phyloP scores from a whole-genome alignment of 495 filamentous ascomycete species.

The Penicillium bovifimosum region DNA sequence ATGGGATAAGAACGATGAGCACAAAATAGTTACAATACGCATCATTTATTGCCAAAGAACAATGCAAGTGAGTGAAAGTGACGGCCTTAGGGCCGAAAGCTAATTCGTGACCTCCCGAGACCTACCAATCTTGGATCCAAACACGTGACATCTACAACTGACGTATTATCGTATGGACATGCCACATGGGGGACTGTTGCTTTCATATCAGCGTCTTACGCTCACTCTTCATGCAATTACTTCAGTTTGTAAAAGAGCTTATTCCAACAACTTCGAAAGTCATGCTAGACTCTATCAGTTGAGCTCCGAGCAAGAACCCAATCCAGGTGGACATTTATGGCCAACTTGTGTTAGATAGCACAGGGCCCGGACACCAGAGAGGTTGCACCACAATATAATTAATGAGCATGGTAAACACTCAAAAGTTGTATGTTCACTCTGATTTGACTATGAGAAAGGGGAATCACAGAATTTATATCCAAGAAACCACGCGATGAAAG shows the following conservation, averaged over 20 bases:
- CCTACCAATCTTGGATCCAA: background rate
- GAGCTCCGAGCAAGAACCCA: too few relatives aligned
- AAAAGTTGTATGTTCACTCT: background rate
- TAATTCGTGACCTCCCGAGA: slow-evolving; percentile 1
- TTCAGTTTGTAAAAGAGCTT: too few relatives aligned
- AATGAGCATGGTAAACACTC: background rate
- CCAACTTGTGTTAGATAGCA: too few relatives aligned
- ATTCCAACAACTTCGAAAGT: too few relatives aligned
- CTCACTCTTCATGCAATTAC: too few relatives aligned
- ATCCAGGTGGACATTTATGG: too few relatives aligned
- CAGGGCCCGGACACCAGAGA: background rate
- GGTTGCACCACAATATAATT: background rate
- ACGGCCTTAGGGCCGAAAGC: background rate
- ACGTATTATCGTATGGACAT: background rate
- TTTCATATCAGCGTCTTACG: background rate
- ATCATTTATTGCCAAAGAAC: background rate
- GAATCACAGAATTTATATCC: slow-evolving; percentile 30
- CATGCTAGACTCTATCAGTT: too few relatives aligned
- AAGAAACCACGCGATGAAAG: slow-evolving; percentile 9
- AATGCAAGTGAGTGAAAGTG: background rate
- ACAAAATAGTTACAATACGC: too few relatives aligned
- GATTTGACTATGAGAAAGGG: slow-evolving; percentile 19
- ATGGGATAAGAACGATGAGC: background rate
- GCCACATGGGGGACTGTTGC: background rate
- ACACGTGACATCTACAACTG: slow-evolving; percentile 5